A percentile compares a stretch with the other conserved stretches of the same genome.
phyloP scores from a whole-genome alignment of 2,329 filamentous ascomycete species.

The Colletotrichum neosansevieriae region DNA sequence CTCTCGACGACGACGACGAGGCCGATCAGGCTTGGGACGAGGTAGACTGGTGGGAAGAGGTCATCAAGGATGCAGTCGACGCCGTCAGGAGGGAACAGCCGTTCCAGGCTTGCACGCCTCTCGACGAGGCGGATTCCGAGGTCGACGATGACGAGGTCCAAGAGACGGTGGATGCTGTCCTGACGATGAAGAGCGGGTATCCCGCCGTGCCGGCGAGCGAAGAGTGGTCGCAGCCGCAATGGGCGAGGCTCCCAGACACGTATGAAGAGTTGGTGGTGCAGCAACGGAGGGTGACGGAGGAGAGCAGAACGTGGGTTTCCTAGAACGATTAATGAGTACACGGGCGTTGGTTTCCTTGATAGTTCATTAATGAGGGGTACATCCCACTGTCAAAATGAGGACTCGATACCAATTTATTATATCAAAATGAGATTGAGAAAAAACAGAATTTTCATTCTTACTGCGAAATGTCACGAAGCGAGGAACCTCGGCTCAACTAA shows the following conservation, averaged over 20 bases:
- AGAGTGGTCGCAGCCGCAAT: conserved; percentile 39
- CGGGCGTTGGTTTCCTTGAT: neutral
- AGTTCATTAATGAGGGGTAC: neutral
- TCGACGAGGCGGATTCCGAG: conserved; percentile 39
- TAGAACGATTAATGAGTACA: conserved; percentile 13
- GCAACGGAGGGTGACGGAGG: conserved; percentile 26
- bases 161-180: conserved; percentile 37
- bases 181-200: conserved; percentile 29
- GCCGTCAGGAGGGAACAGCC: conserved; percentile 30
- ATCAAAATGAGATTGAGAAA: no score
- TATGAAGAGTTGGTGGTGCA: conserved; percentile 39
- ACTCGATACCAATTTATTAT: conserved; percentile 14
- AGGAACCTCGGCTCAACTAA: no score
- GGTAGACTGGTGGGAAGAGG: conserved; percentile 36
- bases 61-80: conserved; percentile 39
- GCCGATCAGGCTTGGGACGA: conserved; percentile 26
- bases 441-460: no score
- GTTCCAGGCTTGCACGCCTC: conserved; percentile 30
- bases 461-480: no score
- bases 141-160: conserved; percentile 35
- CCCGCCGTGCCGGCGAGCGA: conserved; percentile 31
- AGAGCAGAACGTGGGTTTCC: conserved; percentile 16
- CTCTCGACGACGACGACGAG: neutral
- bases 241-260: conserved; percentile 34
- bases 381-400: conserved; percentile 14